Conservation (phyloP, 305 asterid genomes). For the Fraxinus greggii region DNA sequence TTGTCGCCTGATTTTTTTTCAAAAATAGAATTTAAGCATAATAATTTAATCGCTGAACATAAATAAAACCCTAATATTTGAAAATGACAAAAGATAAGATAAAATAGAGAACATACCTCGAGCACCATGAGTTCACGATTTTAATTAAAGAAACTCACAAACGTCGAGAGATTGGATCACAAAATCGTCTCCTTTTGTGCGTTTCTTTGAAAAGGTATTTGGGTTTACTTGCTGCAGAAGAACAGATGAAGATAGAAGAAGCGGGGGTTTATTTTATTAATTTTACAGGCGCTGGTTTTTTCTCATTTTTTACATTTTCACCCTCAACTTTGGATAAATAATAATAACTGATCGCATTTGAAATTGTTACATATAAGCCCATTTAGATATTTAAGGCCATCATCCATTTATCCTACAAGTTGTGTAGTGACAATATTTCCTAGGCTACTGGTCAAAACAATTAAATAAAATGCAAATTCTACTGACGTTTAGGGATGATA, state of each 20-base stretch:
- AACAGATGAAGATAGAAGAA: neutral
- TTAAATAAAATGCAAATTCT: too few species aligned
- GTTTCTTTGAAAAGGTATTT: neutral
- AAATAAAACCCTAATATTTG: conserved; percentile 22
- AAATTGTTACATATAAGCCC: neutral
- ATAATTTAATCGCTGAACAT: neutral
- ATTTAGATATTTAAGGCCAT: neutral
- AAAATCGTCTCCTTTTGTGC: neutral
- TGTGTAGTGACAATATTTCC: neutral
- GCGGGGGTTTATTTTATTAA: neutral
- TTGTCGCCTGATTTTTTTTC: conserved; percentile 58
- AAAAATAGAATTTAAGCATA: neutral
- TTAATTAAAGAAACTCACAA: neutral
- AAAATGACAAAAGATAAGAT: neutral
- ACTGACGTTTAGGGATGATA: neutral
- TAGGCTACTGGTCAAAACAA: too few species aligned
- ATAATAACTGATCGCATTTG: neutral
- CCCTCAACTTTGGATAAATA: neutral
- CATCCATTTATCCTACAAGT: neutral
- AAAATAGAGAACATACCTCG: conserved; percentile 32
- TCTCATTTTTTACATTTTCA: neutral
- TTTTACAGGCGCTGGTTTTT: neutral
- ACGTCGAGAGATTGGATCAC: conserved; percentile 11
- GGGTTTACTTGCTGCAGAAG: conserved; percentile 23
- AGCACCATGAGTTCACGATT: conserved; percentile 36